Base-by-base conservation (phyloP, 768 basidiomycete species). In the Suillus cothurnatus region DNA sequence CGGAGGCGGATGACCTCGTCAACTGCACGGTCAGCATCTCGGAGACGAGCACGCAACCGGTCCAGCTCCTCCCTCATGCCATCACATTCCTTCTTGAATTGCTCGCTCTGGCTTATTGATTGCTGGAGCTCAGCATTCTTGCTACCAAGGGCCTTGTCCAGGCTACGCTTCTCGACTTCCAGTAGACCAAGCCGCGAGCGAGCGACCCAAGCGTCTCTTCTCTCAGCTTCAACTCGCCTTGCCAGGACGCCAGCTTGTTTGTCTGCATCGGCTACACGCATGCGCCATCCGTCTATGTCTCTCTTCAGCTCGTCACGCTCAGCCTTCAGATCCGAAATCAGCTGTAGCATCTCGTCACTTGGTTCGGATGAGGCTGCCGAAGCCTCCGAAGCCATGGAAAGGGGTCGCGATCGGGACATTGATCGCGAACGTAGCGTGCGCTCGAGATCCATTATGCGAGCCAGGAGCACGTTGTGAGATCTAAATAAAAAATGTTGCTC, bases 271-370 rank as follows among this genome's bases (percentile, higher is more conserved):
- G 81, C 81, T 56, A 95, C 91, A 28, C 95, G 84, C 39, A 78
- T 82, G 66, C 92, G 84, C 94, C 95, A 97, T 0, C 91, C 92
- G 68, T 94, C 91, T 0, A 95, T 88, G 75, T 98, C 95, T 61
- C 88, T 86, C 74, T 90, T 90, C 60, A 98, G 81, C 65, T 94
- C 91, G 71, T 99, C 96, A 36, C 96, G 83, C 77, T 98, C 95
- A 15, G 89, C 84, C 74, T 95, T 94, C 70, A 94, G 82, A 72
- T 93, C 92, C 4, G 88, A 81, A 61, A 94, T 81, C 43, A 92
- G 82, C 69, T 84, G 82, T 47, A 93, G 78, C 86, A 94, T 88
- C 78, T 94, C 94, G 69, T 94, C 92, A 65, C 80, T 86, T 7
- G 89, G 88, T 64, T 86, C 88, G 12, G 78, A 71, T 50, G 77